Evolutionary conservation across 2,329 filamentous ascomycete species (phyloP), one percentile per base, ranked within the genome.

Genomic region (Clonostachys byssicola): DNA sequence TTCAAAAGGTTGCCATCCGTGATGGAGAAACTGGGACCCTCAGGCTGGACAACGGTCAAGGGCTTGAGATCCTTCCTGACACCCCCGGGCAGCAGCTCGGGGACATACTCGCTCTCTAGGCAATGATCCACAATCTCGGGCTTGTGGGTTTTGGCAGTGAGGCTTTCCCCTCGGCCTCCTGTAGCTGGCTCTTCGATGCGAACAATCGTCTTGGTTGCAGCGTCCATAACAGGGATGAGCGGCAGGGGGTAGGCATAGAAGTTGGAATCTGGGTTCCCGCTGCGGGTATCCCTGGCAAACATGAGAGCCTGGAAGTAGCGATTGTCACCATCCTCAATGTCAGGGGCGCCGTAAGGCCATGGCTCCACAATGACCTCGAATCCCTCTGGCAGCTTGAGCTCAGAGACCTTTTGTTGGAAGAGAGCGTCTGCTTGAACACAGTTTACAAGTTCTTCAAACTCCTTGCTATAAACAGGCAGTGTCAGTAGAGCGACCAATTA

Each of bases 211-310:
- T 54, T 53, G 12, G 55, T 64, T 3, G 51, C 46, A 3, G 52
- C 56, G 23, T 67, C 61, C 52, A 66, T 60, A 17, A 80, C 62
- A 5, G 73, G 72, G 34, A 74, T 71, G 18, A 76, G 58, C 1
- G 72, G 72, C 13, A 81, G 60, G 0, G 78, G 78, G 43, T 77
- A 81, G 1, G 76, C 75, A 51, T 81, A 81, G 47, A 74, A 74
- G 52, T 81, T 81, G 13, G 76, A 69, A 49, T 81, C 77, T 0
- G 61, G 59, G 34, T 79, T 66, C 23, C 61, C 60, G 35, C 51
- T 61, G 13, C 55, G 49, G 1, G 56, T 56, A 44, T 67, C 59
- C 5, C 56, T 54, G 0, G 57, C 64, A 35, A 67, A 67, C 39
- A 63, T 54, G 1, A 67, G 54, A 8, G 55, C 63, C 42, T 67